phyloP scores from a whole-genome alignment of 495 filamentous ascomycete species.

The Amniculicola lignicola region DNA sequence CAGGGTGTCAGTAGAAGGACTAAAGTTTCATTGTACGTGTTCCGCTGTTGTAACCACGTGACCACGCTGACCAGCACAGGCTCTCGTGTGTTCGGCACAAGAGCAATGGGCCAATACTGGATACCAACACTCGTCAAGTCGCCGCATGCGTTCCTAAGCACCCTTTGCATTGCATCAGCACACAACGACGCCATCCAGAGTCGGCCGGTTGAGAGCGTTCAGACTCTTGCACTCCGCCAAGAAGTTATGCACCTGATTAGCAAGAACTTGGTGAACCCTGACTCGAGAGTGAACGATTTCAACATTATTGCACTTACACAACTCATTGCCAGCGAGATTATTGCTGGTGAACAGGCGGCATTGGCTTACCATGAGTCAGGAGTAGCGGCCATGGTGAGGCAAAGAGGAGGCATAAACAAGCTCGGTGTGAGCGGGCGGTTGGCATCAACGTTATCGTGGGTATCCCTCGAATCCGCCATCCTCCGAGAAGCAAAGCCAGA shows the following conservation, averaged over 20 bases:
- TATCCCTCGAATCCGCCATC: slow-evolving; percentile 31
- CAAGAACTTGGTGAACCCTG: slow-evolving; percentile 31
- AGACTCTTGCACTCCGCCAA: slow-evolving; percentile 29
- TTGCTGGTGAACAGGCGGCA: slow-evolving; percentile 29
- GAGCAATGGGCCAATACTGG: slow-evolving; percentile 36
- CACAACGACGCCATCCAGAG: slow-evolving; percentile 36
- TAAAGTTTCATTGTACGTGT: slow-evolving; percentile 33
- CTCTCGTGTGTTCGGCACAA: slow-evolving; percentile 30
- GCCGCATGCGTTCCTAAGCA: slow-evolving; percentile 41
- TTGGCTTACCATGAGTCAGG: slow-evolving; percentile 35
- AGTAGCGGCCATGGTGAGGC: slow-evolving; percentile 32
- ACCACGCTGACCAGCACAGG: slow-evolving; percentile 10
- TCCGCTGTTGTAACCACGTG: not conserved
- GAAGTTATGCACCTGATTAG: slow-evolving; percentile 35
- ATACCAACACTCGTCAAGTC: slow-evolving; percentile 36
- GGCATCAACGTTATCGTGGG: slow-evolving; percentile 26
- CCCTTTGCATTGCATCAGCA: slow-evolving; percentile 37
- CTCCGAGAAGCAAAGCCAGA: slow-evolving; percentile 29
- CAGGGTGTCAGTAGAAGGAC: slow-evolving; percentile 25
- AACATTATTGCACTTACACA: slow-evolving; percentile 40
- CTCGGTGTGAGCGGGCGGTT: slow-evolving; percentile 27
- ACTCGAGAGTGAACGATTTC: slow-evolving; percentile 26
- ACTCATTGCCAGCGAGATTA: slow-evolving; percentile 37
- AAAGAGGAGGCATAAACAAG: slow-evolving; percentile 33
- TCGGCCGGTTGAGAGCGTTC: slow-evolving; percentile 22